These are phyloP conservation scores for Penicillium robsamsonii DNA, from an alignment of 495 filamentous ascomycete species.

Conservation along the genomic window DNA sequence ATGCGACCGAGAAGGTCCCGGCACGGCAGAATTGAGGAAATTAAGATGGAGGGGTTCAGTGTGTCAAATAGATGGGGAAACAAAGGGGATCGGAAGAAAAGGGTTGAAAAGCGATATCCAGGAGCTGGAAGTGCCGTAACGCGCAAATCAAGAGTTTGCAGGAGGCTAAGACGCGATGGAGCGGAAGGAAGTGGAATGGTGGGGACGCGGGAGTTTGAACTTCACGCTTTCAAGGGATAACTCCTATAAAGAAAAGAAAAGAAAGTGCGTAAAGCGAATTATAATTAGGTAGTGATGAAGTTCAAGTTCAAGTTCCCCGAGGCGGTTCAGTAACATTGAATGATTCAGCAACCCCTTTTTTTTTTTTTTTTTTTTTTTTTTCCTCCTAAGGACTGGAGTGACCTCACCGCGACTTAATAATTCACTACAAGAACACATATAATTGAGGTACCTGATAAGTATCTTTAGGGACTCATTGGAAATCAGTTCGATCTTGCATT, in stretches of 20 bases:
- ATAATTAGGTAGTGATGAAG: not conserved
- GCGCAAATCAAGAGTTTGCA: constrained; percentile 15
- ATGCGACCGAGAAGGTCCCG: constrained; percentile 28
- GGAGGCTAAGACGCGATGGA: constrained; percentile 17
- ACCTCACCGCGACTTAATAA: constrained; percentile 5
- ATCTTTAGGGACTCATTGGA: not conserved
- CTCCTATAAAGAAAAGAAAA: not conserved
- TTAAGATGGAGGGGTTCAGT: constrained; percentile 1
- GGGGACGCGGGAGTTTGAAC: constrained; percentile 6
- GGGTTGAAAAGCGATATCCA: not conserved
- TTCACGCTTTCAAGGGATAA: constrained; percentile 12
- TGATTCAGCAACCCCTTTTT: constrained; percentile 2
- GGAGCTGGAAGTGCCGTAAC: not conserved
- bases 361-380: constrained; percentile 2
- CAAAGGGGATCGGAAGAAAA: constrained; percentile 2
- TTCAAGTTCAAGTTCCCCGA: constrained; percentile 1
- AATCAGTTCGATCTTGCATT: not conserved
- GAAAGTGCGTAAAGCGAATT: not conserved
- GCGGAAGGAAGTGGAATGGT: constrained; percentile 16
- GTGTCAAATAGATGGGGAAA: not conserved
- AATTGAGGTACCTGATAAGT: constrained; percentile 1
- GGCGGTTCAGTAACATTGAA: not conserved
- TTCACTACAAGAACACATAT: not conserved
- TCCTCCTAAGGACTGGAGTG: not conserved
- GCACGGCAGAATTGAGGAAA: constrained; percentile 11